Evolutionary conservation across 2,329 filamentous ascomycete genomes (phyloP).

Genomic region (Penicillium sp.): DNA sequence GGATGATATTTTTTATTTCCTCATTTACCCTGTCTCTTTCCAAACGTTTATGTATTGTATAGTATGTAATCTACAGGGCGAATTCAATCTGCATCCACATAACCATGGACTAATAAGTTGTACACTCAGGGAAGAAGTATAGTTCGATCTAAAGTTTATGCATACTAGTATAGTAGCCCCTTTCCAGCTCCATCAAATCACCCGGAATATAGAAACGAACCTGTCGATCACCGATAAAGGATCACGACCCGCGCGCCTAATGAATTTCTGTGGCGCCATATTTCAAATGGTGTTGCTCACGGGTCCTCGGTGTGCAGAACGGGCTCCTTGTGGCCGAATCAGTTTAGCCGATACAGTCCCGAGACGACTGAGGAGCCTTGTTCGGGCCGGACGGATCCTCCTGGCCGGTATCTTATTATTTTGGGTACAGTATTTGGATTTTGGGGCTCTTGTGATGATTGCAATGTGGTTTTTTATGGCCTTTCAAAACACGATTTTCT

Average conservation of each 20-base stretch:
- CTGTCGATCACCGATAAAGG: neutral
- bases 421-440: neutral
- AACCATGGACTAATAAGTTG: no score
- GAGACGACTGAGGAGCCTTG: conserved; percentile 23
- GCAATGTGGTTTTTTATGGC: neutral
- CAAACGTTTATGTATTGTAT: neutral
- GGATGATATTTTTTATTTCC: neutral
- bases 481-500: neutral
- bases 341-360: conserved; percentile 34
- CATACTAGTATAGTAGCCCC: no score
- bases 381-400: conserved; percentile 12
- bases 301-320: neutral
- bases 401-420: neutral
- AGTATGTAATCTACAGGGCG: neutral
- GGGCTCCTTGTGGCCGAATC: conserved; percentile 37
- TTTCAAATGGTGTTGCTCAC: neutral
- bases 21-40: neutral
- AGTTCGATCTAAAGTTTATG: no score
- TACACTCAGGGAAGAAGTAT: no score
- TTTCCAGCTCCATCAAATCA: neutral
- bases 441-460: neutral
- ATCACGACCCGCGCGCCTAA: neutral
- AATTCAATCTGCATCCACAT: no score
- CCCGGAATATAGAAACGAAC: neutral
- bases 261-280: no score